Evolutionary conservation across 306 rosid genomes (phyloP).

Genomic region (Cucurbita argyrosperma): DNA sequence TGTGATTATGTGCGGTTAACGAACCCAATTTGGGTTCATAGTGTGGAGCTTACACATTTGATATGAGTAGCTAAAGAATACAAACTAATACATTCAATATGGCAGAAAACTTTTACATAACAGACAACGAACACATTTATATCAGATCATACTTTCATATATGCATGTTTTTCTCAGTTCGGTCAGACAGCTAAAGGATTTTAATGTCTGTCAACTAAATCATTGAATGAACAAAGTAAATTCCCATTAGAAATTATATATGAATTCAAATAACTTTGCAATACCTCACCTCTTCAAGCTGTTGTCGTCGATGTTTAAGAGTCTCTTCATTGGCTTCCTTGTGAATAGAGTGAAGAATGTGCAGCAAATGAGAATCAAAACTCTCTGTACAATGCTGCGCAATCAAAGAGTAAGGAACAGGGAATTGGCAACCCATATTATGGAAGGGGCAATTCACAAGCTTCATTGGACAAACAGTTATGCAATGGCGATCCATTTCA

Average conservation of each 20-base stretch:
- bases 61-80: no score
- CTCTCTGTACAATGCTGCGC: conserved; percentile 39
- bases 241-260: not conserved
- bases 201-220: not conserved
- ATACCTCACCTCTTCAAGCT: conserved; percentile 43
- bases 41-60: no score
- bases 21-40: no score
- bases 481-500: conserved; percentile 82
- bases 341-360: conserved; percentile 37
- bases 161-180: not conserved
- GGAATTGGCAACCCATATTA: conserved; percentile 51
- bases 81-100: no score
- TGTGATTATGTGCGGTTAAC: no score
- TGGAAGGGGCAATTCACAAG: conserved; percentile 72
- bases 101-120: no score
- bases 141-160: not conserved
- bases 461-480: conserved; percentile 79
- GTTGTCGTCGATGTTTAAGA: conserved; percentile 33
- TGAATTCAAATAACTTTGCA: not conserved
- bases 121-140: not conserved
- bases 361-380: conserved; percentile 39
- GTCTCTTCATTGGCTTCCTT: conserved; percentile 39
- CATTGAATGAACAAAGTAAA: not conserved
- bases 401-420: conserved; percentile 37
- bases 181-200: not conserved